Evolutionary conservation across 345 rosid genomes (phyloP), one percentile per base, ranked within the genome.

Genomic region (Melaleuca quinquenervia): DNA sequence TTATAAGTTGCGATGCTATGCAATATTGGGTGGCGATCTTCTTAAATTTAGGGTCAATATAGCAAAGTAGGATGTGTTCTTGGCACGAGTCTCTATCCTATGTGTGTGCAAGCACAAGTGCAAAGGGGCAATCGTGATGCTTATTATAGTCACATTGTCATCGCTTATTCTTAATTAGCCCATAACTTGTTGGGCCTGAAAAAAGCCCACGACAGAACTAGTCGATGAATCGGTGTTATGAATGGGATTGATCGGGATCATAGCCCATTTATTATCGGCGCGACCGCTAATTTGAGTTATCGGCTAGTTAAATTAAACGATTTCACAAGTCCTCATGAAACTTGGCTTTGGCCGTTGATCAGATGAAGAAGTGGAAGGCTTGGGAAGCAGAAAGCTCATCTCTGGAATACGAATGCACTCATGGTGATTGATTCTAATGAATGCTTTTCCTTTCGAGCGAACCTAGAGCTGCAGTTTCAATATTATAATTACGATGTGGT

Each of bases 361-460:
- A 94, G 96, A 89, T 90, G 93, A 92, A 89, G 76, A 90, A 88
- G 50, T 94, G 95, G 96, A 90, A 94, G 88, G 84, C 88, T 3
- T 94, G 96, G 95, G 96, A 94, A 90, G 87, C 84, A n/a, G 88
- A 62, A 87, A 91, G 89, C 12, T 87, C 87, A 24, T 83, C 88
- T 49, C n/a, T 86, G 41, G 93, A 89, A 48, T 90, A 92, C 62
- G 90, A 89, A 14, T 89, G 87, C 86, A 85, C 90, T 84, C 90
- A 91, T 26, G 95, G 96, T 64, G 44, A 64, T 29, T 29, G 44
- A 64, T 64, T 44, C 22, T 64, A 64, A 64, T 22, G 29, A 64
- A 54, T 7, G 22, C 14, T 50, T 50, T 50, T 1, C 44, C 44
- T 44, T 64, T 64, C 6, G 22, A 5, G 36, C 20, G 12, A 32